A percentile compares a stretch with the other conserved stretches of the same genome.
These are phyloP conservation scores for Chaetothyriales sp. DNA, from an alignment of 2,329 filamentous ascomycete genomes.

Conservation along the genomic window DNA sequence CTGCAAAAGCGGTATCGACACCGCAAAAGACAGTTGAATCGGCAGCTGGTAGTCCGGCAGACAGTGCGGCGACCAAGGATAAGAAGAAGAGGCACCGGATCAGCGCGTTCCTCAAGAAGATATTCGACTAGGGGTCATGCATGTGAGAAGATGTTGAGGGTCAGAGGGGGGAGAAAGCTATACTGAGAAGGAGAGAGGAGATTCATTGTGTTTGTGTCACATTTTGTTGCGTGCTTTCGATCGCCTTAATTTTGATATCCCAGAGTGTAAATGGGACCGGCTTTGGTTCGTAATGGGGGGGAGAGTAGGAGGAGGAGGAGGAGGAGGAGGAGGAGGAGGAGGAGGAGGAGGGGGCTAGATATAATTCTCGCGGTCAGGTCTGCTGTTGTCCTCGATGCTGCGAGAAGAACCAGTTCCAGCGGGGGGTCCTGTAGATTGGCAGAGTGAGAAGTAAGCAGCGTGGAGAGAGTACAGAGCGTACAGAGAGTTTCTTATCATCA, in stretches of 20 bases:
- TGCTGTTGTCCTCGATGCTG: no score
- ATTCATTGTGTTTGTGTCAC: background rate
- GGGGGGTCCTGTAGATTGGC: no score
- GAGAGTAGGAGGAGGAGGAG: no score
- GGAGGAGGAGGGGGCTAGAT: no score
- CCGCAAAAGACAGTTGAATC: constrained; percentile 8
- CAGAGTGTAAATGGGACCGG: background rate
- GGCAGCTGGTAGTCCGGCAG: constrained; percentile 19
- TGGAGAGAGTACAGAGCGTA: no score
- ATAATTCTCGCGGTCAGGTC: no score
- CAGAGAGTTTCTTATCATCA: no score
- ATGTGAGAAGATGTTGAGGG: background rate
- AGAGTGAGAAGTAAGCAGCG: no score
- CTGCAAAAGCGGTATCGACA: constrained; percentile 6
- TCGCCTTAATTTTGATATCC: background rate
- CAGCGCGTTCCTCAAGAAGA: constrained; percentile 48
- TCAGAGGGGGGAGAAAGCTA: background rate
- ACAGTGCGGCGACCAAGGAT: constrained; percentile 26
- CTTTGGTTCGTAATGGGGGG: background rate
- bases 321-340: no score
- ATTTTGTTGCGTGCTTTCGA: background rate
- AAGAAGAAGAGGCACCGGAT: constrained; percentile 55
- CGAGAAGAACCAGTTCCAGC: no score
- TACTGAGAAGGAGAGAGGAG: background rate
- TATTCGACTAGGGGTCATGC: constrained; percentile 27